Conservation (phyloP, 345 rosid species). For the Kernera saxatilis region DNA sequence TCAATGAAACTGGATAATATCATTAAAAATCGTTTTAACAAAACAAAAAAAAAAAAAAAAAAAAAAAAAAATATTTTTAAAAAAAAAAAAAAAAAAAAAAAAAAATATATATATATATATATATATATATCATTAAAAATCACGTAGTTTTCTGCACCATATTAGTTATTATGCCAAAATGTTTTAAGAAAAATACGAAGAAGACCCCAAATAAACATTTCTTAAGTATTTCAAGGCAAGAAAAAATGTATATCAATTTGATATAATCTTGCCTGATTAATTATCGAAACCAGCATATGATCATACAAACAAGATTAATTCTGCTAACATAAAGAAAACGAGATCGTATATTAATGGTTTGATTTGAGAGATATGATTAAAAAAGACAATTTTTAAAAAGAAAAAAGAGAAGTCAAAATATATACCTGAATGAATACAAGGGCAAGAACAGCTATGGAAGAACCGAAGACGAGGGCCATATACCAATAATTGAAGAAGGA, state of each 20-base stretch:
- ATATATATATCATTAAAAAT: no score
- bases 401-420: neutral
- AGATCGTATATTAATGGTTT: neutral
- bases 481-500: constrained; percentile 98
- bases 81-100: no score
- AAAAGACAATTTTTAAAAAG: no score
- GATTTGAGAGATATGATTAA: neutral
- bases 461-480: constrained; percentile 49
- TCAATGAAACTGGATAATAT: neutral
- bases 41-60: no score
- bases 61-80: no score
- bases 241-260: no score
- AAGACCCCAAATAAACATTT: neutral
- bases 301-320: neutral
- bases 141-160: neutral
- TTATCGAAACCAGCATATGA: neutral
- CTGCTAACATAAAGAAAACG: neutral
- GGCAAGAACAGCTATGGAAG: constrained; percentile 51
- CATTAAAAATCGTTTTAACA: no score
- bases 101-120: no score
- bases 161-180: neutral
- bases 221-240: neutral
- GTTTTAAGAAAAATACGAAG: neutral
- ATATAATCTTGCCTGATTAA: no score
- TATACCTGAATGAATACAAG: constrained; percentile 70